phyloP scores from a whole-genome alignment of 495 filamentous ascomycete species.

The Aspergillus sclerotiicarbonarius region DNA sequence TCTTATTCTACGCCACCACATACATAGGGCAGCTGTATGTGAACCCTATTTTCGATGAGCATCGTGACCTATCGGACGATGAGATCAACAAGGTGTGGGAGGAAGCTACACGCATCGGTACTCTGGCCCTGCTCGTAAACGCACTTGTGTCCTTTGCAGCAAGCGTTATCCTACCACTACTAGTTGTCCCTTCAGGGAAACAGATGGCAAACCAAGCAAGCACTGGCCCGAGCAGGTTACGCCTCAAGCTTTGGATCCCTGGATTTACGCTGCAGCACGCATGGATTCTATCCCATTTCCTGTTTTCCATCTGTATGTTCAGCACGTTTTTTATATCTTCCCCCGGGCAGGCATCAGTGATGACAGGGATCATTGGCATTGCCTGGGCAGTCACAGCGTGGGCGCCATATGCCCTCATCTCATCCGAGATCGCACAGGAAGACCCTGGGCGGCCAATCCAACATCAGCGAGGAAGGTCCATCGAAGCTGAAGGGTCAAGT shows the following conservation, averaged over 20 bases:
- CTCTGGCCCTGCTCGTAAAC: constrained; percentile 77
- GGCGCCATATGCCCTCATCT: constrained; percentile 88
- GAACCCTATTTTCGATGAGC: constrained; percentile 66
- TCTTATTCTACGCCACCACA: constrained; percentile 86
- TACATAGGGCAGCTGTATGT: constrained; percentile 86
- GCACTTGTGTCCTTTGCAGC: constrained; percentile 72
- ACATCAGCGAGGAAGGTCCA: not conserved
- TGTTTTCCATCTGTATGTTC: constrained; percentile 73
- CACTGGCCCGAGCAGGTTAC: constrained; percentile 14
- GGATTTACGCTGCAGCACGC: constrained; percentile 78
- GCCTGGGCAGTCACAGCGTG: constrained; percentile 84
- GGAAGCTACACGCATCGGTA: constrained; percentile 74
- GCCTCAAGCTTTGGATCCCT: constrained; percentile 57
- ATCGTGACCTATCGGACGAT: constrained; percentile 68
- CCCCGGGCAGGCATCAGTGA: constrained; percentile 60
- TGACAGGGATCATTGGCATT: constrained; percentile 75
- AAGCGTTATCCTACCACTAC: constrained; percentile 75
- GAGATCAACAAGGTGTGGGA: constrained; percentile 76
- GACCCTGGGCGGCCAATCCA: constrained; percentile 42
- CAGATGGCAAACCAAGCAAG: constrained; percentile 31
- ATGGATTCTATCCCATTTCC: constrained; percentile 74
- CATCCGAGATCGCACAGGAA: constrained; percentile 73
- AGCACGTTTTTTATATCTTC: constrained; percentile 70
- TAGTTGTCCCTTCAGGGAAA: constrained; percentile 70
- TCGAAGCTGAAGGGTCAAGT: not conserved